Base-by-base conservation (phyloP, 257 asterid genomes). In the Jaltomata sinuosa region DNA sequence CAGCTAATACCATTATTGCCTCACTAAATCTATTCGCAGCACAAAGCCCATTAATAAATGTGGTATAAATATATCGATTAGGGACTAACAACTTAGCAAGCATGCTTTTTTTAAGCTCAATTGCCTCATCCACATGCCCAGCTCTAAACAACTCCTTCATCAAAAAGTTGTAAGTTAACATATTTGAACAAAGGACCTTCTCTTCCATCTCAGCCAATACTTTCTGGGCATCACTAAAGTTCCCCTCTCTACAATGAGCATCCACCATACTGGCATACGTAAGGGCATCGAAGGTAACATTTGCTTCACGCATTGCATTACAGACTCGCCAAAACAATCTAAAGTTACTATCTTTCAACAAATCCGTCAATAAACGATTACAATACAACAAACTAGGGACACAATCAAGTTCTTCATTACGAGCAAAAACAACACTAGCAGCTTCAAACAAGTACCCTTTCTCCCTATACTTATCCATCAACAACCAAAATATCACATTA, bases 281-380 rank as follows among this genome's bases (percentile, higher is more conserved):
- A 83, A 74, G 42, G 36, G 32, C 64, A 83, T 64, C 52, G n/a
- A 86, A 86, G 0, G 19, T 16, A 32, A 81, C 25, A 62, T 64
- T 34, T 31, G 85, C 78, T 47, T 74, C 86, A 22, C 42, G 32
- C 84, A 82, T 86, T 11, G 85, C 72, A 15, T 82, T 55, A 61
- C 36, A 72, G 11, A 86, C 81, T 76, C 31, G 84, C 88, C 88
- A 86, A 86, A 86, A 86, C 84, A 86, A 25, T 25, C 16, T 71
- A 4, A 86, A 36, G 42, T 29, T 77, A 38, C 72, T 54, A 40
- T 2, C 72, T 52, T 83, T 74, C 76, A 83, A 40, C 52, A 86
- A 27, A 83, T 86, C 86, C 22, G 49, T 64, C 81, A 83, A 36
- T 15, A 86, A 76, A 19, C 9, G 47, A 69, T 86, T 76, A 69